Evolutionary conservation across 768 basidiomycete genomes (phyloP).

Genomic region (Mycena galopus): DNA sequence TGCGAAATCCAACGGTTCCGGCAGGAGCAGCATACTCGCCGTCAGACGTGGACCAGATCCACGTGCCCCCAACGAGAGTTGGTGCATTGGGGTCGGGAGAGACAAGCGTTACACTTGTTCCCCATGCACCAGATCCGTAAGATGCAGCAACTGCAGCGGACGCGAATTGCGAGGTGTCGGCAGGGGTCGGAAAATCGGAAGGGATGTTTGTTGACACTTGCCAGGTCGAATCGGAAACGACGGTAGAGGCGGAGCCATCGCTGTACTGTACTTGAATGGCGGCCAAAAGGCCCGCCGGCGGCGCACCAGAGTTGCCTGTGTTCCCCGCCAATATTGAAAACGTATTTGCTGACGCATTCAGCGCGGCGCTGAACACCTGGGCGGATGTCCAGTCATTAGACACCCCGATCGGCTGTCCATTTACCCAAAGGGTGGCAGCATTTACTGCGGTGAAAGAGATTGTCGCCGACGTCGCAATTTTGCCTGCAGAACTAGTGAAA

Average conservation of each 20-base stretch:
- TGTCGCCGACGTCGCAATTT: background rate
- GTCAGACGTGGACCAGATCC: slow-evolving; percentile 21
- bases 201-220: background rate
- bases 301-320: background rate
- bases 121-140: slow-evolving; percentile 26
- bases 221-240: slow-evolving; percentile 25
- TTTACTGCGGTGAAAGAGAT: slow-evolving; percentile 23
- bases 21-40: background rate
- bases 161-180: background rate
- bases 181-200: slow-evolving; percentile 14
- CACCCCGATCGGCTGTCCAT: slow-evolving; percentile 27
- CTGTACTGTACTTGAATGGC: slow-evolving; percentile 10
- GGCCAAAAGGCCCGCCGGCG: slow-evolving; percentile 20
- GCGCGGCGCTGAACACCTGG: background rate
- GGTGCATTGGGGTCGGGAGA: background rate
- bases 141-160: slow-evolving; percentile 2
- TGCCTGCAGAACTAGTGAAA: background rate
- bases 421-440: slow-evolving; percentile 25
- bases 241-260: background rate
- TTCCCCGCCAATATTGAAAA: slow-evolving; percentile 12
- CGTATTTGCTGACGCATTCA: slow-evolving; percentile 13
- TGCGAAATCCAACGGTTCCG: slow-evolving; percentile 18
- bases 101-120: background rate
- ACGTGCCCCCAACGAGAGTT: background rate
- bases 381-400: background rate